Evolutionary conservation across 495 filamentous ascomycete species (phyloP).

Genomic region (Margaritispora aquatica): DNA sequence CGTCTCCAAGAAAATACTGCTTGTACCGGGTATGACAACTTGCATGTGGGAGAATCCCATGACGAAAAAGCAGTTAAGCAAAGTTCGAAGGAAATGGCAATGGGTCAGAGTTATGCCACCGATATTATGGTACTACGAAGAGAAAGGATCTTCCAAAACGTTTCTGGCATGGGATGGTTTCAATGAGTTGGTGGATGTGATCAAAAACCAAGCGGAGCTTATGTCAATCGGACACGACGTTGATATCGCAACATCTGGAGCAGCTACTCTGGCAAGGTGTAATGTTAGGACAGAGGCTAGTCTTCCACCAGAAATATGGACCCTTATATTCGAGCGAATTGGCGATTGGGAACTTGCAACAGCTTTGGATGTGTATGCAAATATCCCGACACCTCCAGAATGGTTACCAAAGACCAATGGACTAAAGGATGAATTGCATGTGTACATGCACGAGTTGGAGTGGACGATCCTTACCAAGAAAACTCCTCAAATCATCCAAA

Average conservation of each 20-base stretch:
- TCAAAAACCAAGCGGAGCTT: conserved; percentile 60
- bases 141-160: conserved; percentile 34
- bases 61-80: conserved; percentile 74
- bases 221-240: conserved; percentile 55
- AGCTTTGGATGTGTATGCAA: conserved; percentile 73
- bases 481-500: conserved; percentile 57
- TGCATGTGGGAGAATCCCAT: conserved; percentile 83
- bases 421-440: conserved; percentile 42
- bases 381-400: conserved; percentile 61
- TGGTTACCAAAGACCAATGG: conserved; percentile 50
- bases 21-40: conserved; percentile 77
- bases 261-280: conserved; percentile 17
- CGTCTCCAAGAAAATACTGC: conserved; percentile 70
- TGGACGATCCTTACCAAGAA: conserved; percentile 71
- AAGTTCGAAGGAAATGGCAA: conserved; percentile 72
- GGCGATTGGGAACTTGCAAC: conserved; percentile 86
- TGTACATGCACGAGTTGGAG: conserved; percentile 59
- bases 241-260: conserved; percentile 39
- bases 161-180: conserved; percentile 61
- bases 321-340: conserved; percentile 74
- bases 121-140: conserved; percentile 66
- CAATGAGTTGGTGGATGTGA: conserved; percentile 54
- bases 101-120: conserved; percentile 71
- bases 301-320: conserved; percentile 83
- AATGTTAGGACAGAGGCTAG: conserved; percentile 19